Percentiles rank a stretch among this genome's conserved stretches.
phyloP scores from a whole-genome alignment of 2,329 filamentous ascomycete species.

The Penicillium hesseltinei region DNA sequence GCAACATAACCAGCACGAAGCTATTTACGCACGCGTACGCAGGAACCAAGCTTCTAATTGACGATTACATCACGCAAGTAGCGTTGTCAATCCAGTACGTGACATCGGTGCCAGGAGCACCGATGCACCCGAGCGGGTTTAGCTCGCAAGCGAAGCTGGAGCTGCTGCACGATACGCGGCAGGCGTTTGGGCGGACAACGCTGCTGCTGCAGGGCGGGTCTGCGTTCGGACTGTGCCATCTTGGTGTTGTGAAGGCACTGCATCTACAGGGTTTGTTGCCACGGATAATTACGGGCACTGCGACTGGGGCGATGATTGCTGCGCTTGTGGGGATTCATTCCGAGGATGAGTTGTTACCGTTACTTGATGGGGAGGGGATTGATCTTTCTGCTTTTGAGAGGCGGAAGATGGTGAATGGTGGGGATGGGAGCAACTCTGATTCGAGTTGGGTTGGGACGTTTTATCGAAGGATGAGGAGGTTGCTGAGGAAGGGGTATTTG shows the following conservation, averaged over 20 bases:
- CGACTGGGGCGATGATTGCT: constrained; percentile 84
- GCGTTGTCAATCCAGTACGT: constrained; percentile 79
- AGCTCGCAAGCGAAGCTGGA: constrained; percentile 79
- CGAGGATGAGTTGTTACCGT: constrained; percentile 74
- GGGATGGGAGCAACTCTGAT: constrained; percentile 20
- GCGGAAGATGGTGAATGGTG: constrained; percentile 28
- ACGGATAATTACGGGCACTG: constrained; percentile 86
- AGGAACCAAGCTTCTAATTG: constrained; percentile 85
- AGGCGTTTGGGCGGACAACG: constrained; percentile 82
- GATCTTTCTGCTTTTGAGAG: constrained; percentile 74
- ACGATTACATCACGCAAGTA: constrained; percentile 84
- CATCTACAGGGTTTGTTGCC: constrained; percentile 78
- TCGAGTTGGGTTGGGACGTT: constrained; percentile 57
- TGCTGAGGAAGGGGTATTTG: constrained; percentile 75
- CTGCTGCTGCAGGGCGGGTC: constrained; percentile 86
- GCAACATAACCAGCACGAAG: constrained; percentile 78
- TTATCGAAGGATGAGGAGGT: constrained; percentile 64
- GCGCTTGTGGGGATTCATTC: constrained; percentile 84
- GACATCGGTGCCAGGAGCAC: constrained; percentile 61
- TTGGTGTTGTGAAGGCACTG: constrained; percentile 86
- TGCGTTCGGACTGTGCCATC: constrained; percentile 85
- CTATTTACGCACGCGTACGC: constrained; percentile 83
- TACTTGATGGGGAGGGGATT: constrained; percentile 76
- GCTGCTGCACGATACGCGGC: constrained; percentile 79
- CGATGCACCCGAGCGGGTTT: constrained; percentile 51